Evolutionary conservation across 345 rosid species (phyloP), one percentile per base, ranked within the genome.

Genomic region (Odontarrhena argentea): DNA sequence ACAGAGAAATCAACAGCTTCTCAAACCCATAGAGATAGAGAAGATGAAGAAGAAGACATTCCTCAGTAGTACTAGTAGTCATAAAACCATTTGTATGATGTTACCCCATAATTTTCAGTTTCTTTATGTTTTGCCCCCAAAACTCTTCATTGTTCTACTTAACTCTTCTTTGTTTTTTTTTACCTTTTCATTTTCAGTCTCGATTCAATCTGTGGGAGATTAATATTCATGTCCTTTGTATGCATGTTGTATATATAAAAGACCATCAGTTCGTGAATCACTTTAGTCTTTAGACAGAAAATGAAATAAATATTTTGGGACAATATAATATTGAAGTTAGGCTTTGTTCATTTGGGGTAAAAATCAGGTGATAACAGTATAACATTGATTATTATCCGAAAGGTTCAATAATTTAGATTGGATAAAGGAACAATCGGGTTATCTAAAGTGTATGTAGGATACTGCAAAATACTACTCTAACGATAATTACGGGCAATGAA

Each of bases 1-100:
- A 69, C 89, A 2, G 97, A 94, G 9, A 91, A 80, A 69, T 71
- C 86, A 64, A 80, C 93, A 15, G 66, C 68, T 66, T 67, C 78
- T 55, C 87, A 84, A 76, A 37, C 73, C 13, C 75, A 79, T 75
- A 70, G 77, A 64, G 57, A 57, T 48, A 59, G 71, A 56, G 73
- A 48, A 60, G 57, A 76, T 13, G 56, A 47, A 37, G 67, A 69
- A 45, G 70, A 72, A 49, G 45, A 34, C 10, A 28, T 40, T 34
- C 30, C 47, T 65, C 60, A 34, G 14, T 63, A 63, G 48, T 6
- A 11, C 36, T 15, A 63, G 48, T 6, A 11, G 41, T 15, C 11
- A 28, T 24, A n/a, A 3, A 60, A 52, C 30, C 50, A 52, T 70
- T 70, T 77, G 79, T 60, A 46, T 36, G 54, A 9, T 37, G 65